A percentile compares a stretch with the other conserved stretches of the same genome.
Evolutionary conservation across 2,329 filamentous ascomycete genomes (phyloP).

Genomic region (Lachnellula subtilissima): DNA sequence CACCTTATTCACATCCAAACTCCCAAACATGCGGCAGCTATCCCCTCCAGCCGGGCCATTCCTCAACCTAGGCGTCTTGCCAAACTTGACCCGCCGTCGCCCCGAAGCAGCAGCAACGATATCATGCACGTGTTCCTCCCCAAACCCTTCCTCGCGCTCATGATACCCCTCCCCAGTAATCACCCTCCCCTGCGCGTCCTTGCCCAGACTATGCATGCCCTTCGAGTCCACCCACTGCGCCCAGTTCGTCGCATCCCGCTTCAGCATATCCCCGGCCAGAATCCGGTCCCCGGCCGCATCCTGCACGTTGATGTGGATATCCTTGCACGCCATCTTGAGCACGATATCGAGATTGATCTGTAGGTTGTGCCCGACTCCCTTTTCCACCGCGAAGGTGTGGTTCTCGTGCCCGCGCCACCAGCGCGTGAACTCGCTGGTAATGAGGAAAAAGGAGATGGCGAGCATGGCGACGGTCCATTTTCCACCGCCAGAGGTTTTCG

Average conservation of each 20-base stretch:
- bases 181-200: conserved; percentile 50
- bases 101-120: conserved; percentile 69
- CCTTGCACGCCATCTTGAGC: conserved; percentile 77
- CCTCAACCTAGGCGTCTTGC: conserved; percentile 66
- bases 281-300: conserved; percentile 92
- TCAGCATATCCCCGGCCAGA: conserved; percentile 69
- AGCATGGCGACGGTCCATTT: conserved; percentile 88
- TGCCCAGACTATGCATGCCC: conserved; percentile 58
- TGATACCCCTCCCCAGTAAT: conserved; percentile 56
- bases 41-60: conserved; percentile 43
- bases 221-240: conserved; percentile 70
- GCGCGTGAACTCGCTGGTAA: conserved; percentile 69
- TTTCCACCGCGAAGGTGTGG: conserved; percentile 91
- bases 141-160: conserved; percentile 61
- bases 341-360: conserved; percentile 97
- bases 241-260: conserved; percentile 77
- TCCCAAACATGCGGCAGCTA: conserved; percentile 86
- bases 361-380: conserved; percentile 78
- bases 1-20: conserved; percentile 88
- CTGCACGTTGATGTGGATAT: conserved; percentile 95
- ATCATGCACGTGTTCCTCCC: conserved; percentile 84
- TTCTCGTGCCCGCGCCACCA: conserved; percentile 84
- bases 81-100: conserved; percentile 59
- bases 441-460: conserved; percentile 67
- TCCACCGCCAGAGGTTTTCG: conserved; percentile 77